These are phyloP conservation scores for maize (Zea mays) DNA, from an alignment of 176 grass and related monocot species.

Conservation along the genomic window DNA sequence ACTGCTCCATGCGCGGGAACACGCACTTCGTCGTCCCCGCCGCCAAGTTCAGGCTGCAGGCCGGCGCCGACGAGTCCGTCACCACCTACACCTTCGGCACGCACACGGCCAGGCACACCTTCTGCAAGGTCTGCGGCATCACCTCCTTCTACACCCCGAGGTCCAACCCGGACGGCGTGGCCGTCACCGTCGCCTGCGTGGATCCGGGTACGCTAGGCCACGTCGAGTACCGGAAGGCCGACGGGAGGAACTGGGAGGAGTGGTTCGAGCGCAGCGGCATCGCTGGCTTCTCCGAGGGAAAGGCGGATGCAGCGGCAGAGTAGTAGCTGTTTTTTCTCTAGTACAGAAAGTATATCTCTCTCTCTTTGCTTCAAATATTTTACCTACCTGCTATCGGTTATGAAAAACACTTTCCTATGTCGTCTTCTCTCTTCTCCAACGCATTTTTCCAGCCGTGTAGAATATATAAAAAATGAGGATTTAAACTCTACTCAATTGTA, in stretches of 20 bases:
- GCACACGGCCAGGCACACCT: constrained; percentile 76
- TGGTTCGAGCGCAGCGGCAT: constrained; percentile 40
- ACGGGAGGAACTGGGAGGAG: constrained; percentile 76
- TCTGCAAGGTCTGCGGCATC: constrained; percentile 84
- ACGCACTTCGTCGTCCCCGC: constrained; percentile 61
- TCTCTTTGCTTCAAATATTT: no score
- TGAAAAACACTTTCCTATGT: no score
- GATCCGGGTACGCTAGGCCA: constrained; percentile 55
- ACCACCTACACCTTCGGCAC: constrained; percentile 87
- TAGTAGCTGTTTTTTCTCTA: no score
- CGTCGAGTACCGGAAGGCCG: constrained; percentile 56
- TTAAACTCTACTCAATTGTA: no score
- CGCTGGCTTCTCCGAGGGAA: constrained; percentile 41
- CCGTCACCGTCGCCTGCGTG: constrained; percentile 67
- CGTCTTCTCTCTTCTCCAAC: no score
- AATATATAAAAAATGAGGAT: no score
- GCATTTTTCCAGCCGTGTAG: no score
- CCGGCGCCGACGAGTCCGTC: constrained; percentile 47
- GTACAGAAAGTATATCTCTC: no score
- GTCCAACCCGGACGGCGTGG: constrained; percentile 73
- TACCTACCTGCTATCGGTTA: no score
- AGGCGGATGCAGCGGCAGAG: no score
- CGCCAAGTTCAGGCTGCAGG: constrained; percentile 50
- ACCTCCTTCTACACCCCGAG: constrained; percentile 81
- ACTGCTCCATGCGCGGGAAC: constrained; percentile 76